Percentiles rank a stretch among this genome's conserved stretches.
Conservation (phyloP, 441 rosid species). For the Syzygium malaccense region DNA sequence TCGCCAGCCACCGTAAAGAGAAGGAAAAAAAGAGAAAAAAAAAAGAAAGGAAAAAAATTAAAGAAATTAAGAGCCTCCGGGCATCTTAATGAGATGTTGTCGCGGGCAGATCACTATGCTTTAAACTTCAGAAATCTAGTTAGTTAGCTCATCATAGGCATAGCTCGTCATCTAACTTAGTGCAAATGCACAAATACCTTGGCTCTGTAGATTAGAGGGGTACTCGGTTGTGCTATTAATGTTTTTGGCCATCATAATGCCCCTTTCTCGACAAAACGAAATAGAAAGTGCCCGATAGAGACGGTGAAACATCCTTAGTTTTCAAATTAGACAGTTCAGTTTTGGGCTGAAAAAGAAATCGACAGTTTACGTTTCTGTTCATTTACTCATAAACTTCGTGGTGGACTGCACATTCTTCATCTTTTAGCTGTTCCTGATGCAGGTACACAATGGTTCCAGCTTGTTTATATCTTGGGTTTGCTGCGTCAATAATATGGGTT, state of each 20-base stretch:
- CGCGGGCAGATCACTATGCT: not conserved
- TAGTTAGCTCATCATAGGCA: not conserved
- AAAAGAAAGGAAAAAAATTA: too few relatives aligned
- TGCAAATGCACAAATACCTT: not conserved
- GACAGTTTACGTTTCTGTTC: not conserved
- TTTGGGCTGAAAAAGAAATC: not conserved
- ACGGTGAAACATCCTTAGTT: not conserved
- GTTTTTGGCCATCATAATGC: not conserved
- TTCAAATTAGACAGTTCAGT: not conserved
- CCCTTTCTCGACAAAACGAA: not conserved
- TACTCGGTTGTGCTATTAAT: not conserved
- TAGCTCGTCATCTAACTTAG: not conserved
- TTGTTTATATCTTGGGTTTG: constrained; percentile 78
- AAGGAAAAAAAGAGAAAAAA: too few relatives aligned
- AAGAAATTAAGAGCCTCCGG: not conserved
- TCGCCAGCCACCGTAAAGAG: too few relatives aligned
- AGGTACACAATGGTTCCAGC: constrained; percentile 92
- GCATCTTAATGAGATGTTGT: not conserved
- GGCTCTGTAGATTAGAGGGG: not conserved
- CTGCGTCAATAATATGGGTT: constrained; percentile 93
- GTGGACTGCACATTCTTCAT: not conserved
- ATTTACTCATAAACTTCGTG: not conserved
- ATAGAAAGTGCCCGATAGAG: not conserved
- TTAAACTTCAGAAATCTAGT: not conserved
- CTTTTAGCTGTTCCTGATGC: constrained; percentile 2